phyloP scores from a whole-genome alignment of 495 filamentous ascomycete species.

The Xylaria curta region DNA sequence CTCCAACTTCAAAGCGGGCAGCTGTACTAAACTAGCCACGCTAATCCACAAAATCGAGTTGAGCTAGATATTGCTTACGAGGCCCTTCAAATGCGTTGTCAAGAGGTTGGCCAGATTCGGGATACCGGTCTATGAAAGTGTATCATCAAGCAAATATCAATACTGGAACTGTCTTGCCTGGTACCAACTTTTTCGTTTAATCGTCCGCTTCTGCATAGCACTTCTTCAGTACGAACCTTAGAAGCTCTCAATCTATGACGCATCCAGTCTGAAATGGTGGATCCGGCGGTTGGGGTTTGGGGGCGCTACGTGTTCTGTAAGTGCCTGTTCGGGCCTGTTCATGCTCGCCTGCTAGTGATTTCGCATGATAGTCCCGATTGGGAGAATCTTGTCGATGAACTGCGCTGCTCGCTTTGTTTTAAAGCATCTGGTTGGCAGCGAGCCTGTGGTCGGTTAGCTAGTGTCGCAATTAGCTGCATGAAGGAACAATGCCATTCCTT shows the following conservation, averaged over 20 bases:
- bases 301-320: neutral
- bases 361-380: constrained; percentile 14
- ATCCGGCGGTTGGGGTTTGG: constrained; percentile 3
- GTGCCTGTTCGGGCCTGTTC: neutral
- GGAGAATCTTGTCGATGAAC: constrained; percentile 6
- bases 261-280: constrained; percentile 9
- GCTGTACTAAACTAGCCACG: neutral
- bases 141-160: neutral
- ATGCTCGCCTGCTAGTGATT: neutral
- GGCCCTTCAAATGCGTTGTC: neutral
- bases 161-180: neutral
- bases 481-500: constrained; percentile 13
- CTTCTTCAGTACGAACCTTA: neutral
- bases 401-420: neutral
- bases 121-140: neutral
- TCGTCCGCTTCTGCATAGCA: neutral
- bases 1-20: neutral
- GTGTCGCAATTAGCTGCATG: constrained; percentile 17
- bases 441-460: constrained; percentile 7
- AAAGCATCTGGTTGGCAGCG: constrained; percentile 11
- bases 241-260: constrained; percentile 11
- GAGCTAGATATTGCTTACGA: neutral
- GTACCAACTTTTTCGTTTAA: neutral
- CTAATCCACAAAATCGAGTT: neutral
- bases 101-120: neutral